These are phyloP conservation scores for Tolypocladium paradoxum DNA, from an alignment of 2,329 filamentous ascomycete species.

Conservation along the genomic window DNA sequence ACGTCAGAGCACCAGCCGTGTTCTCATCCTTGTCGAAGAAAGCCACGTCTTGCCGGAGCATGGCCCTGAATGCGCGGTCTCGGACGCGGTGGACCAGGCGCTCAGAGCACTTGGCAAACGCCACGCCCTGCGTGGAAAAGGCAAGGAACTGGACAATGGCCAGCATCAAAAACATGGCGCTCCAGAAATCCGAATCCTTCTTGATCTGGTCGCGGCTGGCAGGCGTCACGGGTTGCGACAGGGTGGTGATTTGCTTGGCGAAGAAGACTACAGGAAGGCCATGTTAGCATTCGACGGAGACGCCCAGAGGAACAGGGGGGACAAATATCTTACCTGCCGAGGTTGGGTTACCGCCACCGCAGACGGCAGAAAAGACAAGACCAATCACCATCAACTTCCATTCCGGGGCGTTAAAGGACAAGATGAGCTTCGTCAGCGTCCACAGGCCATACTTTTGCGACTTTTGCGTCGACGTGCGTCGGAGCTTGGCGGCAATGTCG, in stretches of 20 bases:
- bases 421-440: slow-evolving; percentile 69
- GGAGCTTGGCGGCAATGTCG: slow-evolving; percentile 45
- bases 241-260: slow-evolving; percentile 70
- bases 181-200: slow-evolving; percentile 73
- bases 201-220: slow-evolving; percentile 46
- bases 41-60: slow-evolving; percentile 84
- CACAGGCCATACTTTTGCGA: slow-evolving; percentile 56
- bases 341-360: slow-evolving; percentile 69
- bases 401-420: slow-evolving; percentile 67
- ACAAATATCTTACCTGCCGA: slow-evolving; percentile 15
- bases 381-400: slow-evolving; percentile 62
- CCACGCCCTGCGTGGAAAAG: slow-evolving; percentile 56
- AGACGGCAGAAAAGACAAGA: slow-evolving; percentile 62
- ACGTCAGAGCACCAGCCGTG: slow-evolving; percentile 77
- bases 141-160: slow-evolving; percentile 62
- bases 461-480: slow-evolving; percentile 42
- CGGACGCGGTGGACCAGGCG: slow-evolving; percentile 73
- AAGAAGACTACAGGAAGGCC: slow-evolving; percentile 62
- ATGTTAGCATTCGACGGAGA: slow-evolving; percentile 1
- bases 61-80: slow-evolving; percentile 70
- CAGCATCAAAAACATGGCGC: slow-evolving; percentile 78
- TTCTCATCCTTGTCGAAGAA: slow-evolving; percentile 91
- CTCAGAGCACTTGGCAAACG: slow-evolving; percentile 82
- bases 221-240: slow-evolving; percentile 43
- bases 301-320: not conserved